These are phyloP conservation scores for Teratosphaeria viscida DNA, from an alignment of 2,329 filamentous ascomycete genomes.

Conservation along the genomic window DNA sequence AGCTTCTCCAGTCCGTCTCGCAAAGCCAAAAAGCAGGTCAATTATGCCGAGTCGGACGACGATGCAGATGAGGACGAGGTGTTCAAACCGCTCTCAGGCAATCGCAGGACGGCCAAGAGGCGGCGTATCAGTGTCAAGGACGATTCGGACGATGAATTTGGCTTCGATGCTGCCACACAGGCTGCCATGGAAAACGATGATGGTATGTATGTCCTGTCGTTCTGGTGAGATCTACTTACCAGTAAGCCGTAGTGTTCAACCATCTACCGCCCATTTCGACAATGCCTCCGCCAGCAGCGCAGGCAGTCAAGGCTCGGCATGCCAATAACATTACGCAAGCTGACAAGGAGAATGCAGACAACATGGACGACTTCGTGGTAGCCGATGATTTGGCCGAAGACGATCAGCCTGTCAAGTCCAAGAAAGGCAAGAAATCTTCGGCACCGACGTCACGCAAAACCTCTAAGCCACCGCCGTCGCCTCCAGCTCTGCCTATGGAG, in stretches of 20 bases:
- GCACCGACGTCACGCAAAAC: slow-evolving; percentile 42
- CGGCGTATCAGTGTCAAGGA: slow-evolving; percentile 54
- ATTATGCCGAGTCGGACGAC: slow-evolving; percentile 77
- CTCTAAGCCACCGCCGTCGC: slow-evolving; percentile 36
- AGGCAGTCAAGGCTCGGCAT: not conserved
- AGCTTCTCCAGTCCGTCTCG: slow-evolving; percentile 63
- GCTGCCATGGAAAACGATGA: slow-evolving; percentile 51
- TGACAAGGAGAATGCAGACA: slow-evolving; percentile 23
- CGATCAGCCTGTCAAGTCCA: slow-evolving; percentile 43
- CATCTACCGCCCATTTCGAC: slow-evolving; percentile 3
- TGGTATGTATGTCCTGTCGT: slow-evolving; percentile 32
- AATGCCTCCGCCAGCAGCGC: not conserved
- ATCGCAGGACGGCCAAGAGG: slow-evolving; percentile 43
- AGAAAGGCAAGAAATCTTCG: slow-evolving; percentile 48
- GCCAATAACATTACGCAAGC: slow-evolving; percentile 2
- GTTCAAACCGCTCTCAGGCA: slow-evolving; percentile 45
- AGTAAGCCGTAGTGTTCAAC: slow-evolving; percentile 9
- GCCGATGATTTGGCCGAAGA: slow-evolving; percentile 71
- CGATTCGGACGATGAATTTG: slow-evolving; percentile 53
- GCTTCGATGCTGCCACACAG: slow-evolving; percentile 46
- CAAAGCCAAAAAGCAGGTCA: slow-evolving; percentile 60
- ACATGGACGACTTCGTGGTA: slow-evolving; percentile 80
- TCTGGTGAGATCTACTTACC: slow-evolving; percentile 8
- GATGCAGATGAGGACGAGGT: slow-evolving; percentile 62
- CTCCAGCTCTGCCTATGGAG: slow-evolving; percentile 29